These are phyloP conservation scores for Blepharisma undulans DNA, from an alignment of 169 alveolate genomes.

Conservation along the genomic window DNA sequence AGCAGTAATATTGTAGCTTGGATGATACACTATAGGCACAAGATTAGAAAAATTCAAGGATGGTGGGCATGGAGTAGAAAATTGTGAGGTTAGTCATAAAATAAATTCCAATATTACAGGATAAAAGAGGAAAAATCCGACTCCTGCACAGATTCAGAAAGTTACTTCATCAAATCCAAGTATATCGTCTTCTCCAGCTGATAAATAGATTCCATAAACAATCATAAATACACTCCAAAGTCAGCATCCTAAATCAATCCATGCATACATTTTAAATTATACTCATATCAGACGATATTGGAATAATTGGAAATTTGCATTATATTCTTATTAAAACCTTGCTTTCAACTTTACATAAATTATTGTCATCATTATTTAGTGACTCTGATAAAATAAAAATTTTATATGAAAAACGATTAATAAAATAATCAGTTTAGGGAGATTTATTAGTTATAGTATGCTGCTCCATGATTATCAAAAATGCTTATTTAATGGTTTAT, in stretches of 20 bases:
- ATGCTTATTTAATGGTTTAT: too few species aligned
- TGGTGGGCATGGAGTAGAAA: neutral
- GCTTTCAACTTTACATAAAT: too few species aligned
- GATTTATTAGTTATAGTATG: too few species aligned
- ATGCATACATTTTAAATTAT: slow-evolving; percentile 22
- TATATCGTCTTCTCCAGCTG: neutral
- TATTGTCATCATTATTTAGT: neutral
- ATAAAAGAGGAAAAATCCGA: neutral
- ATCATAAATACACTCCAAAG: neutral
- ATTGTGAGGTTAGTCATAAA: neutral
- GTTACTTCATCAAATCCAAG: neutral
- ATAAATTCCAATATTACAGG: neutral
- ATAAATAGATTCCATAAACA: neutral
- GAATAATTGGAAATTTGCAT: neutral
- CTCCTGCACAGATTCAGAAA: neutral
- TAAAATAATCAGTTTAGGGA: too few species aligned
- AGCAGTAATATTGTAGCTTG: slow-evolving; percentile 69
- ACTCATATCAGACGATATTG: neutral
- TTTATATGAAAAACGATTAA: too few species aligned
- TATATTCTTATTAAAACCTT: too few species aligned
- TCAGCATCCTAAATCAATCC: neutral
- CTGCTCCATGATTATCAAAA: too few species aligned
- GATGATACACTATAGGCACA: slow-evolving; percentile 61
- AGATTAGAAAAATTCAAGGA: neutral
- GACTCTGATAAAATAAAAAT: too few species aligned